Evolutionary conservation across 768 basidiomycete genomes (phyloP).

Genomic region (Lactarius trivialis): DNA sequence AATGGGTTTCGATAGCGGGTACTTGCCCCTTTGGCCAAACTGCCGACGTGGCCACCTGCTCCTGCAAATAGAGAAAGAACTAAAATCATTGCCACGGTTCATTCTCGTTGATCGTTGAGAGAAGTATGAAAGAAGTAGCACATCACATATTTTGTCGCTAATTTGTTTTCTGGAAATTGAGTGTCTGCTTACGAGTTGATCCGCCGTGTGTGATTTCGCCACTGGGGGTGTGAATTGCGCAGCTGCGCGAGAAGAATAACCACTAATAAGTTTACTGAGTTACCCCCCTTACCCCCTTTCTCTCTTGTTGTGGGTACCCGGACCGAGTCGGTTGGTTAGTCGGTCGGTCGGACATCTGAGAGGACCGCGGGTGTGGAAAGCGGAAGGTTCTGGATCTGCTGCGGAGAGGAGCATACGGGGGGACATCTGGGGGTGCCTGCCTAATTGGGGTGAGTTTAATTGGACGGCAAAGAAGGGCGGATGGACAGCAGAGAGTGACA

Average conservation of each 20-base stretch:
- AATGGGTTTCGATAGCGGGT: conserved; percentile 2
- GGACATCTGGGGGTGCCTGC: neutral
- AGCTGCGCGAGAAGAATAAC: neutral
- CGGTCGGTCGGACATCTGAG: neutral
- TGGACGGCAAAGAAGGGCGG: neutral
- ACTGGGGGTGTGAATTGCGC: neutral
- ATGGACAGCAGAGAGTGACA: neutral
- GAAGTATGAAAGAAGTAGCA: neutral
- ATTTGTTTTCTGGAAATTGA: neutral
- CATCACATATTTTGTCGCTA: neutral
- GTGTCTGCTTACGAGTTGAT: neutral
- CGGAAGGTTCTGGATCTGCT: neutral
- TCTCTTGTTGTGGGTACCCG: neutral
- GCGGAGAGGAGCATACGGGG: neutral
- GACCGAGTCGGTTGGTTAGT: neutral
- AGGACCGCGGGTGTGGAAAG: neutral
- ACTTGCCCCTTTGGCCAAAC: conserved; percentile 20
- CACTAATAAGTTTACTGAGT: neutral
- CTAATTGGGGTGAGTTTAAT: neutral
- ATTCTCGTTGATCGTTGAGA: no score
- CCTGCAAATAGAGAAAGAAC: neutral
- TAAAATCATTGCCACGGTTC: neutral
- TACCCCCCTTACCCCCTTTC: neutral
- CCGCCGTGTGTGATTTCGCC: neutral
- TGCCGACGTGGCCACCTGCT: conserved; percentile 13